Conservation (phyloP, 164 flowering plant genomes). For the Buxus sempervirens region DNA sequence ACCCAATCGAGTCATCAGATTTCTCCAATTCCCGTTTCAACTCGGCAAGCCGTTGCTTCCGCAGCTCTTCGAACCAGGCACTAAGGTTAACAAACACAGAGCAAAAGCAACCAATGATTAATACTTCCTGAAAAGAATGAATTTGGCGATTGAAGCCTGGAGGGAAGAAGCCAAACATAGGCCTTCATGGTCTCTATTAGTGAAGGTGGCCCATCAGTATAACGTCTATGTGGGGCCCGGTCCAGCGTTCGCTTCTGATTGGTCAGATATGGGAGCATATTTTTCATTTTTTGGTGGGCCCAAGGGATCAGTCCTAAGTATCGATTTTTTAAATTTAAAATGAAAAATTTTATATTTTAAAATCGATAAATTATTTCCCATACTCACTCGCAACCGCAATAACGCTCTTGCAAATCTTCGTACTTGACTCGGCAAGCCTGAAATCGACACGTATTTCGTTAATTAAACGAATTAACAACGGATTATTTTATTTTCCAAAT, state of each 20-base stretch:
- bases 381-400: slow-evolving; percentile 63
- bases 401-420: slow-evolving; percentile 60
- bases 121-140: background rate
- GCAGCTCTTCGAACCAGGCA: slow-evolving; percentile 78
- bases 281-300: no score
- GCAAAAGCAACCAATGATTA: background rate
- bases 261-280: no score
- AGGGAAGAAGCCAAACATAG: no score
- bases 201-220: no score
- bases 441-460: slow-evolving; percentile 3
- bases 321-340: background rate
- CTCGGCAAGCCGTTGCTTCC: slow-evolving; percentile 62
- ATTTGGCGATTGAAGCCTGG: background rate
- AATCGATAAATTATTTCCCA: background rate
- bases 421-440: slow-evolving; percentile 76
- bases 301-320: no score
- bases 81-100: slow-evolving; percentile 23
- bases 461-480: no score
- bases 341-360: no score
- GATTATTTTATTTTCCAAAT: no score
- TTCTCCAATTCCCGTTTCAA: slow-evolving; percentile 59
- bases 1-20: slow-evolving; percentile 87
- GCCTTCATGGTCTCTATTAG: no score
- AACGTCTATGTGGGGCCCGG: no score
- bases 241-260: no score